Evolutionary conservation across 148 eudicot genomes (phyloP).

Genomic region (Bassia scoparia): DNA sequence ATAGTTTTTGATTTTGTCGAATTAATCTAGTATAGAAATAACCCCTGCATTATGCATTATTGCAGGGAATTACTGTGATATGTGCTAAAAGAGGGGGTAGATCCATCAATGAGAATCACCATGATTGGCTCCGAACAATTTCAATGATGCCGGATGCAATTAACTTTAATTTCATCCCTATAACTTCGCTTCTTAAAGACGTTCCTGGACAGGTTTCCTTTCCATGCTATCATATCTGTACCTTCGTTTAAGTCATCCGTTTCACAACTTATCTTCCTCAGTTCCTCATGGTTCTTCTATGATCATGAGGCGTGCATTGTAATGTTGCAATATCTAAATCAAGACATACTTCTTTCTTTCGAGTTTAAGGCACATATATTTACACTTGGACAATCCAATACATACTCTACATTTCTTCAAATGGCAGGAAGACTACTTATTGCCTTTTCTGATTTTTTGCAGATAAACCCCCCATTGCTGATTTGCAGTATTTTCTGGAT

Average conservation of each 20-base stretch:
- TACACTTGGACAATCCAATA: too few species aligned
- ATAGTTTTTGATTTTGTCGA: too few species aligned
- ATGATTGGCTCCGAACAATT: slow-evolving; percentile 80
- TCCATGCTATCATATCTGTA: slow-evolving; percentile 93
- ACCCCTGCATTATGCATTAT: not conserved
- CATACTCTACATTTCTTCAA: too few species aligned
- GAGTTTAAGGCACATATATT: too few species aligned
- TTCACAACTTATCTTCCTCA: not conserved
- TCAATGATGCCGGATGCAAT: slow-evolving; percentile 64
- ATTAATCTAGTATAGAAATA: not conserved
- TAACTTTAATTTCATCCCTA: slow-evolving; percentile 68
- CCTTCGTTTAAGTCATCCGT: slow-evolving; percentile 50
- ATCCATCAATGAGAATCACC: slow-evolving; percentile 44
- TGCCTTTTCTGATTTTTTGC: too few species aligned
- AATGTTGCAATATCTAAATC: too few species aligned
- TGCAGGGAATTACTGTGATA: slow-evolving; percentile 78
- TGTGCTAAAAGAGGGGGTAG: slow-evolving; percentile 76
- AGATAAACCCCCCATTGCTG: slow-evolving; percentile 80
- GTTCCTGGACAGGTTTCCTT: slow-evolving; percentile 77
- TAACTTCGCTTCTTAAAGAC: slow-evolving; percentile 71
- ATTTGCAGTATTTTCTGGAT: slow-evolving; percentile 68
- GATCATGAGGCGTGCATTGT: too few species aligned
- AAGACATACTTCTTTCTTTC: too few species aligned
- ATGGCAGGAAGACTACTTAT: too few species aligned
- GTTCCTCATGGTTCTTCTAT: not conserved